Conservation (phyloP, 192 early-diverging fungal genomes). For the Backusella westeae region DNA sequence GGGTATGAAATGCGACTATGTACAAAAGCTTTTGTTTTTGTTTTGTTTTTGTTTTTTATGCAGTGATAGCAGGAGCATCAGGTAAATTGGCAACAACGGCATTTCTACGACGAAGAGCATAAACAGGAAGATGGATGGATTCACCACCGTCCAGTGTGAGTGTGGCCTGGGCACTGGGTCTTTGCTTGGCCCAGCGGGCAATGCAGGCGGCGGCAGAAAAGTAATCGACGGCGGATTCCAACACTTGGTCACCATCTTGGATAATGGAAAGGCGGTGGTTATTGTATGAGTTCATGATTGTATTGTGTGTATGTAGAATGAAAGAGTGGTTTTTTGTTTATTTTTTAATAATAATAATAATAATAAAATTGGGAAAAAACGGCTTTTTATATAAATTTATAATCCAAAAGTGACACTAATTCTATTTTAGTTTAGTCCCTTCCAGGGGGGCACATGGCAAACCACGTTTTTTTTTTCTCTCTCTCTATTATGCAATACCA, state of each 20-base stretch:
- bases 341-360: neutral
- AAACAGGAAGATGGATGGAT: conserved; percentile 19
- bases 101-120: conserved; percentile 28
- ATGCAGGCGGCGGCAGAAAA: conserved; percentile 12
- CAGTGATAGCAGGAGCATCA: conserved; percentile 19
- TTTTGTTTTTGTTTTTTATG: neutral
- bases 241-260: conserved; percentile 11
- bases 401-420: neutral
- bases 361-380: neutral
- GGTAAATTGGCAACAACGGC: conserved; percentile 25
- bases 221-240: conserved; percentile 4
- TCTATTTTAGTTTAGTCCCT: neutral
- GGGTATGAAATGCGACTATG: neutral
- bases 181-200: conserved; percentile 11
- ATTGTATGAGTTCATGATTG: neutral
- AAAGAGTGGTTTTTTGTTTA: neutral
- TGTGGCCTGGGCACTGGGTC: conserved; percentile 14
- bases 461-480: neutral
- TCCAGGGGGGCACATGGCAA: conserved; percentile 2
- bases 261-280: neutral
- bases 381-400: neutral
- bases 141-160: conserved; percentile 10
- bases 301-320: neutral
- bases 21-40: neutral
- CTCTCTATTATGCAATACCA: neutral